Evolutionary conservation across 345 rosid genomes (phyloP).

Genomic region (Populus tremula): DNA sequence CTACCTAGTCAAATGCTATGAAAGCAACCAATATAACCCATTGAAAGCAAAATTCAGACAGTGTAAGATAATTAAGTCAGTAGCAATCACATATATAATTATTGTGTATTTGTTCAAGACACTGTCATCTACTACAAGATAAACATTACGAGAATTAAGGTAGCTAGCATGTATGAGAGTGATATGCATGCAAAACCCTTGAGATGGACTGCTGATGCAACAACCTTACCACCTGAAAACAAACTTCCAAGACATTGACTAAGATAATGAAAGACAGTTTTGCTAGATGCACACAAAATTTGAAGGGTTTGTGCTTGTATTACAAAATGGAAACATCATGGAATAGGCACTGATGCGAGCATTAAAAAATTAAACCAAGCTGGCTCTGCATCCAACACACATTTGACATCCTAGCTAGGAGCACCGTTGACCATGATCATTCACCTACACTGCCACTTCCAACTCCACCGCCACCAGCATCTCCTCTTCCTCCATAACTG

Average conservation of each 20-base stretch:
- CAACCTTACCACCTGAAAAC: not conserved
- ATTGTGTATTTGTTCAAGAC: not conserved
- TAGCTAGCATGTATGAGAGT: not conserved
- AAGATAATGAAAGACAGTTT: not conserved
- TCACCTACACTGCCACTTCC: not conserved
- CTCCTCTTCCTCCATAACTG: conserved; percentile 7
- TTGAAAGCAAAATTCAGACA: no score
- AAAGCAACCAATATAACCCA: no score
- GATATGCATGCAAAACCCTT: not conserved
- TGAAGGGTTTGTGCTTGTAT: not conserved
- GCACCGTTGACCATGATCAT: not conserved
- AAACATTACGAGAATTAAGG: not conserved
- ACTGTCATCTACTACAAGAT: not conserved
- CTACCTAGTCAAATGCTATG: no score
- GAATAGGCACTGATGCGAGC: not conserved
- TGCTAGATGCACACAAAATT: not conserved
- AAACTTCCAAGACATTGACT: not conserved
- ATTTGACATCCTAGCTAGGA: no score
- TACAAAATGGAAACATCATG: not conserved
- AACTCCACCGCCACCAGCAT: not conserved
- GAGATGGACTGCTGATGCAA: not conserved
- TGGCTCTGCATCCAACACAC: no score
- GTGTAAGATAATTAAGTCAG: no score
- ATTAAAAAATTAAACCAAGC: no score
- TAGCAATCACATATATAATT: no score